Evolutionary conservation across 1,284 basidiomycete genomes (phyloP).

Genomic region (Cutaneotrichosporon dermatis): DNA sequence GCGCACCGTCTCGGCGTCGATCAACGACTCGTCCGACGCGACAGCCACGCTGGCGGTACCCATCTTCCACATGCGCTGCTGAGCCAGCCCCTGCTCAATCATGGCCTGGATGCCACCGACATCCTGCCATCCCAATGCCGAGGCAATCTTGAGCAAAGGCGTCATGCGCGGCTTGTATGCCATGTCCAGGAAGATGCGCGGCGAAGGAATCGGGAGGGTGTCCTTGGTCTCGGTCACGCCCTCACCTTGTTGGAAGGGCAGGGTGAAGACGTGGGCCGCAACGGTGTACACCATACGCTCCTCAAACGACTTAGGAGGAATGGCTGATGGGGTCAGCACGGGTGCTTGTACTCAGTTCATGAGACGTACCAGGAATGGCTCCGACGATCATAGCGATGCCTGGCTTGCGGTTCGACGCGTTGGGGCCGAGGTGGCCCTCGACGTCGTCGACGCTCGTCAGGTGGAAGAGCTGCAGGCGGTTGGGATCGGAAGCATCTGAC

Average conservation of each 20-base stretch:
- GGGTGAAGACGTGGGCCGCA: constrained; percentile 9
- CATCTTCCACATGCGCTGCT: constrained; percentile 21
- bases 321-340: background rate
- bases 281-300: constrained; percentile 20
- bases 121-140: constrained; percentile 26
- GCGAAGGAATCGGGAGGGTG: background rate
- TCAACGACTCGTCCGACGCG: background rate
- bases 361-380: constrained; percentile 14
- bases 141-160: constrained; percentile 30
- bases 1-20: background rate
- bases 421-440: background rate
- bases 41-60: background rate
- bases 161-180: constrained; percentile 46
- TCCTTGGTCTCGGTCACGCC: background rate
- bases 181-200: constrained; percentile 44
- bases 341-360: too few relatives aligned
- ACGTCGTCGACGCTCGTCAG: background rate
- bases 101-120: constrained; percentile 44
- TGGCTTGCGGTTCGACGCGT: background rate
- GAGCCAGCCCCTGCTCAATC: constrained; percentile 46
- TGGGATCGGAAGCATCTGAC: background rate
- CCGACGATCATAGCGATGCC: constrained; percentile 16
- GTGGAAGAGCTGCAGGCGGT: background rate
- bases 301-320: constrained; percentile 8
- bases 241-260: background rate